These are phyloP conservation scores for Xylariaceae sp. DNA, from an alignment of 2,329 filamentous ascomycete species.

Conservation along the genomic window DNA sequence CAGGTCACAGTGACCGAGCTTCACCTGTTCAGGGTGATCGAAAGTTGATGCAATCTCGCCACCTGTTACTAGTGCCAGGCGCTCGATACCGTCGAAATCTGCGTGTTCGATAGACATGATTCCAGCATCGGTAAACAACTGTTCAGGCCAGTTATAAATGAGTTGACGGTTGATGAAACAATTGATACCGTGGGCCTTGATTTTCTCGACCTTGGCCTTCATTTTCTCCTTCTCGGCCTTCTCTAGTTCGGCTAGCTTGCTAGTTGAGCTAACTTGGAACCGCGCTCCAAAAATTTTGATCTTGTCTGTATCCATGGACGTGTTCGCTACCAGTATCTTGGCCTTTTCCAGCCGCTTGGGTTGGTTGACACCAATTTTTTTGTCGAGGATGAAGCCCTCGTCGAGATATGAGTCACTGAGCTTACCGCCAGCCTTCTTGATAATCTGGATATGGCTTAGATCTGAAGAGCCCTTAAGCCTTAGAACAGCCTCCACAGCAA, in stretches of 20 bases:
- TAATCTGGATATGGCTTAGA: constrained; percentile 97
- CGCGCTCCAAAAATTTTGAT: constrained; percentile 99
- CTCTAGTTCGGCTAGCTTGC: constrained; percentile 96
- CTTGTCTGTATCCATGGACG: constrained; percentile 99
- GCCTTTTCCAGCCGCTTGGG: constrained; percentile 97
- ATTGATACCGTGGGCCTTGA: constrained; percentile 98
- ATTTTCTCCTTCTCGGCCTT: constrained; percentile 99
- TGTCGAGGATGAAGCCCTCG: constrained; percentile 97
- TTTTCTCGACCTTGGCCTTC: constrained; percentile 98
- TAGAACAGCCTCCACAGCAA: constrained; percentile 90
- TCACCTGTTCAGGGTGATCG: constrained; percentile 95
- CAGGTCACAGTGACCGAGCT: constrained; percentile 91
- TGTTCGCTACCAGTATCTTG: constrained; percentile 97
- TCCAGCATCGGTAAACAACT: constrained; percentile 95
- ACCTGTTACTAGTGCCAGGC: constrained; percentile 91
- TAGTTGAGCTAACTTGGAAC: constrained; percentile 94
- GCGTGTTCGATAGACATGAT: constrained; percentile 99
- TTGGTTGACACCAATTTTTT: constrained; percentile 98
- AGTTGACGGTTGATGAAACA: constrained; percentile 99
- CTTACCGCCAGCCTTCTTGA: constrained; percentile 99
- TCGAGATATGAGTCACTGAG: constrained; percentile 97
- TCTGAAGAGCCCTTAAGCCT: constrained; percentile 89
- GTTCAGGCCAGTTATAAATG: constrained; percentile 99
- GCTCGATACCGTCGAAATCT: constrained; percentile 97
- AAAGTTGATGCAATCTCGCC: constrained; percentile 98